phyloP scores from a whole-genome alignment of 176 grass and related monocot species.

The Alopecurus myosuroides region DNA sequence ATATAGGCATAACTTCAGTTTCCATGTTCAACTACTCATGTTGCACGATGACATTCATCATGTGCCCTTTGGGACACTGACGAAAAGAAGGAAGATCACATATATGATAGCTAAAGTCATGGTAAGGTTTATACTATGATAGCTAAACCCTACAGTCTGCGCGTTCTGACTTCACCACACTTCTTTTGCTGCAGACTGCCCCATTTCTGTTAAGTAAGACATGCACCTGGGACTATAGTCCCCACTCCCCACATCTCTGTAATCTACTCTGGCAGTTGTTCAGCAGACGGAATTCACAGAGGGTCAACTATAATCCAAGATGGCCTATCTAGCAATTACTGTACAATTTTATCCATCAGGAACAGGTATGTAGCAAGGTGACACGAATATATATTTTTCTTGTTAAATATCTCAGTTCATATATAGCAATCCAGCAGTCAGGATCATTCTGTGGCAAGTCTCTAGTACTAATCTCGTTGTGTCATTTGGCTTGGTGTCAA shows the following conservation, averaged over 20 bases:
- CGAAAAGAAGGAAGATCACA: not conserved
- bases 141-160: not conserved
- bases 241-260: not conserved
- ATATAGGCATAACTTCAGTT: not conserved
- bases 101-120: not conserved
- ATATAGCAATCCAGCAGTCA: not conserved
- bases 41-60: not conserved
- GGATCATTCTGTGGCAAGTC: not conserved
- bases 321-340: not conserved
- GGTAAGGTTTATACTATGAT: not conserved
- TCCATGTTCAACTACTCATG: not conserved
- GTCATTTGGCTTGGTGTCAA: slow-evolving; percentile 10
- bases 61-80: not conserved
- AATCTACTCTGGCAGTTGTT: not conserved
- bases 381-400: not conserved
- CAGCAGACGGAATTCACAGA: not conserved
- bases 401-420: slow-evolving; percentile 1
- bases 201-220: too few relatives aligned
- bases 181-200: too few relatives aligned
- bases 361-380: slow-evolving; percentile 16
- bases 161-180: too few relatives aligned
- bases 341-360: not conserved
- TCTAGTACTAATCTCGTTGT: not conserved
- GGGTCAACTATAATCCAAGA: not conserved
- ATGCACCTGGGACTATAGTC: not conserved